Base-by-base conservation (phyloP, 2,329 filamentous ascomycete species). In the Diaporthe longicolla region DNA sequence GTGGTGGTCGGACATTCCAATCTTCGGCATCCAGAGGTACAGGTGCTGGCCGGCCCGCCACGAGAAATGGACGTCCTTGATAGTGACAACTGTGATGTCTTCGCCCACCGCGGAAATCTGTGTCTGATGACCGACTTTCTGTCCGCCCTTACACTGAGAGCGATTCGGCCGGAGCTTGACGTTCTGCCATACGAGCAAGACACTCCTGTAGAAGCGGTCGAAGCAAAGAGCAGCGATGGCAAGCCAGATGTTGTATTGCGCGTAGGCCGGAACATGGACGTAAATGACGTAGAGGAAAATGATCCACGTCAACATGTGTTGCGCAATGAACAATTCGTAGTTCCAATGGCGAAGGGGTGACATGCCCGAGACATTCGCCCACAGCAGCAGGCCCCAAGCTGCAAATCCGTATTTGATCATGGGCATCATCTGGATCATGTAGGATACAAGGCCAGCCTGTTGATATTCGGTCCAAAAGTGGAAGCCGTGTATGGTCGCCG, bases 311-410 rank as follows among this genome's bases (percentile, higher is more conserved):
- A 89, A 80, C 35, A 94, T 83, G 79, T 94, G 93, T 81, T 94
- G 93, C 4, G 90, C 77, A 21, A 94, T 88, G 79, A 94, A 94
- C 0, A 93, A 74, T 82, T 94, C 93, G 80, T 94, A 94, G 9
- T 87, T 87, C 83, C 91, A 85, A n/a, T 89, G 87, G 7, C 93
- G 88, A 45, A 94, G 83, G 0, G 93, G 93, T 9, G 89, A 86
- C 71, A 93, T 84, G 2, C 91, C 91, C 9, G 89, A 89, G 43
- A 93, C 80, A 26, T 89, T 86, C 50, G 91, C 91, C 92, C 92
- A 94, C 0, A 91, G 82, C 43, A 94, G 82, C 19, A 93, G 81
- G 1, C 82, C 89, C 91, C 92, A 94, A 1, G 91, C 91, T 11
- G 87, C 91, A 2, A 94, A 81, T 9, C 93, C 93, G 77, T 92